Conservation (phyloP, 169 alveolate species). For the Cryptosporidium meleagridis region DNA sequence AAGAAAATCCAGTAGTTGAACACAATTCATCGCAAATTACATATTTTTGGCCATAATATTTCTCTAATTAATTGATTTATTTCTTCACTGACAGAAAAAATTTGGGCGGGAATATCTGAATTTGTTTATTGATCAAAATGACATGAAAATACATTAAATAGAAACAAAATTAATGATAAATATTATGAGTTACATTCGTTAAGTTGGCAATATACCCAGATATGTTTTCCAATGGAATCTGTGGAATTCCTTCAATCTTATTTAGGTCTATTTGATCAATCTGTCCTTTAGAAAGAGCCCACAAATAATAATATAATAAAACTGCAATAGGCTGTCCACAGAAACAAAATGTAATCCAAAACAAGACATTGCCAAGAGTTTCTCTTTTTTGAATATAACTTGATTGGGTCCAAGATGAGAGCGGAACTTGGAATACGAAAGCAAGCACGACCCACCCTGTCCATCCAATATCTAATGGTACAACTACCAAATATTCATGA, state of each 20-base stretch:
- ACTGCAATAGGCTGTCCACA: conserved; percentile 94
- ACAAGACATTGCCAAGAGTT: conserved; percentile 89
- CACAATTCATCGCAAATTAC: background rate
- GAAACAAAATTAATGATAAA: conserved; percentile 23
- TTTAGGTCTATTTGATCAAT: conserved; percentile 65
- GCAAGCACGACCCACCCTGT: conserved; percentile 89
- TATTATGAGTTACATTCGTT: conserved; percentile 69
- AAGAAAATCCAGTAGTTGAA: background rate
- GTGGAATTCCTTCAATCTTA: conserved; percentile 72
- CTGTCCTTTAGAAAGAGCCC: conserved; percentile 76
- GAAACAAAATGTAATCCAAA: conserved; percentile 93
- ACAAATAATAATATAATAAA: conserved; percentile 80
- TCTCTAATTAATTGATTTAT: background rate
- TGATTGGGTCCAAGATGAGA: conserved; percentile 72
- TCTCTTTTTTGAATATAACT: conserved; percentile 80
- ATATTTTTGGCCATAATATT: background rate
- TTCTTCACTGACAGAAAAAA: background rate
- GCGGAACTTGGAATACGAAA: conserved; percentile 70
- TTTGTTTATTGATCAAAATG: background rate
- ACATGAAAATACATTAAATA: background rate
- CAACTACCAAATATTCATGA: conserved; percentile 89
- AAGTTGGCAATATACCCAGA: conserved; percentile 63
- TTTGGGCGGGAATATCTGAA: background rate
- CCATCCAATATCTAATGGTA: conserved; percentile 91
- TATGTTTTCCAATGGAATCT: conserved; percentile 68